Evolutionary conservation across 1,284 basidiomycete species (phyloP), one percentile per base, ranked within the genome.

Genomic region (Malassezia arunalokei): DNA sequence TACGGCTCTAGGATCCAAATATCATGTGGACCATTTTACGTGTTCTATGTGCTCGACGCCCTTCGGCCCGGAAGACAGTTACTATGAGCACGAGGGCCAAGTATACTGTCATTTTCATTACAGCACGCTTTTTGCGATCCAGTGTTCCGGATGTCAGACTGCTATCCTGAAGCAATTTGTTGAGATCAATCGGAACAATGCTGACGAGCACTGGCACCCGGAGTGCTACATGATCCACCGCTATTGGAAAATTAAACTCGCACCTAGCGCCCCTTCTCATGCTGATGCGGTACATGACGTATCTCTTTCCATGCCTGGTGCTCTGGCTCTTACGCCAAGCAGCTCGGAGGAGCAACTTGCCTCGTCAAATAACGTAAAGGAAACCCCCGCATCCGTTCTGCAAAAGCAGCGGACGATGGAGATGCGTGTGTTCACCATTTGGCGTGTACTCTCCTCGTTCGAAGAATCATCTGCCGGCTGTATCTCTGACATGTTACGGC

Each of bases 151-250:
- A 3, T 98, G 92, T 76, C 87, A 84, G 65, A 94, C 86, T 51
- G 94, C 94, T n/a, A 99, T 99, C 61, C 77, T 99, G 64, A 98
- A 98, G 76, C 92, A 99, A 74, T 99, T 96, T 70, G 92, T 99
- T 57, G 92, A 99, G 77, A 96, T 99, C 77, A 98, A 98, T 71
- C 81, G 92, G 59, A 98, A 96, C 76, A 88, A 87, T 79, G 81
- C 83, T 54, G 90, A 98, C 76, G 94, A 98, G 77, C 96, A 94
- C 73, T 99, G 94, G 92, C 92, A 99, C 79, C 92, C 92, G 45
- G 92, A 99, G 76, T 99, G 92, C 75, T 96, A 98, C 76, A 96
- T 98, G 91, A 96, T 98, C 66, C 92, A 96, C 77, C 96, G 57
- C 86, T 96, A 98, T 74, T 98, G 92, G 92, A 96, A 96, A 74